Evolutionary conservation across 1,284 basidiomycete species (phyloP), one percentile per base, ranked within the genome.

Genomic region (Fomitopsis schrenkii): DNA sequence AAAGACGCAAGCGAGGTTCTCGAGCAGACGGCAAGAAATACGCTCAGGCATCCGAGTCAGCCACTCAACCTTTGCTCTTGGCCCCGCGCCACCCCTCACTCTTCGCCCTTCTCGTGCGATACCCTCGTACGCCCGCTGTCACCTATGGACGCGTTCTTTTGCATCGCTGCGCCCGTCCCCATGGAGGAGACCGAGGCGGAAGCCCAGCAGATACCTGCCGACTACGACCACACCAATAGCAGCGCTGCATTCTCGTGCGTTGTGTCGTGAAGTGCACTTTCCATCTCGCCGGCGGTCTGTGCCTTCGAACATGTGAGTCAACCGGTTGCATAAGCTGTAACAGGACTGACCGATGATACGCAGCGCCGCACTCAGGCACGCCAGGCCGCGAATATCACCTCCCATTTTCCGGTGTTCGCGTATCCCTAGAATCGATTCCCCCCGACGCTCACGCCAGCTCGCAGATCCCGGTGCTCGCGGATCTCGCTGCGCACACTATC

Each of bases 61-160:
- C 76, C 30, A 66, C 68, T 40, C 75, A 80, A 46, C 70, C 67
- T 14, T 74, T 80, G 3, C 60, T 75, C 26, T 50, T 22, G 48
- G 48, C 48, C 38, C 71, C 79, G 8, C 84, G 91, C 30, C 83
- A 83, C 64, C 77, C 81, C 48, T 87, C 88, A 66, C 83, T 96
- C 50, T 72, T 81, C 17, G 74, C 84, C 1, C 76, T 95, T 46
- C 78, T 95, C 8, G 75, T 79, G 46, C 17, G 26, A 40, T 36
- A 17, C 33, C 50, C 15, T 17, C 50, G 26, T n/a, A 54, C 22
- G 8, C 12, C 36, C 33, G 22, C 26, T 28, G 36, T n/a, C 19
- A 9, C 33, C 17, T 9, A 56, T 56, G 55, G 55, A 56, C 57
- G 40, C 57, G 1, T 36, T 58, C 57, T 50, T 50, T 36, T 5